These are phyloP conservation scores for Kluyveromyces aestuarii DNA, from an alignment of 805 yeast genomes.

Conservation along the genomic window DNA sequence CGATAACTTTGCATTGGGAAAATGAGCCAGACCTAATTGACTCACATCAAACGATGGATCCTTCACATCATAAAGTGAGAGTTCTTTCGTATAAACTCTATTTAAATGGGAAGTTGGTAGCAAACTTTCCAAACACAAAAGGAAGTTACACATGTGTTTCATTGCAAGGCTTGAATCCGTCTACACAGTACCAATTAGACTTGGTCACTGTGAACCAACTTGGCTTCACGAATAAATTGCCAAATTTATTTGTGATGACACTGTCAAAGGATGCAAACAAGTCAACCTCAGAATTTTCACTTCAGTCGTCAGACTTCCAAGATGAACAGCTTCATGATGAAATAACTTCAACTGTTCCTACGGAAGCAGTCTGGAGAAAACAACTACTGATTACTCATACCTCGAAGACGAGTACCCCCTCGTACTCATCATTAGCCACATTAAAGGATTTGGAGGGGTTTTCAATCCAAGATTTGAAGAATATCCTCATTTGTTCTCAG, in stretches of 20 bases:
- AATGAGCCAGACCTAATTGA: conserved; percentile 18
- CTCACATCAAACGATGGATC: conserved; percentile 8
- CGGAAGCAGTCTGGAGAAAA: conserved; percentile 9
- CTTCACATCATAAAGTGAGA: conserved; percentile 11
- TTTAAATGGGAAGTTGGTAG: conserved; percentile 23
- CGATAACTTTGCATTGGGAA: conserved; percentile 29
- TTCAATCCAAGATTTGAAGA: conserved; percentile 26
- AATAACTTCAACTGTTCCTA: conserved; percentile 3
- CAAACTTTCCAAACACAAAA: conserved; percentile 23
- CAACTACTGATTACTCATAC: conserved; percentile 3
- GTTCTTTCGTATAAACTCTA: conserved; percentile 16
- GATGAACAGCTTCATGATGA: conserved; percentile 1
- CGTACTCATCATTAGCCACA: conserved; percentile 21
- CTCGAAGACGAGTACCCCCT: conserved; percentile 10
- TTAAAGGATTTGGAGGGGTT: conserved; percentile 23
- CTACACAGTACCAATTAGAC: conserved; percentile 25
- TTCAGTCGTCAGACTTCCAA: not conserved
- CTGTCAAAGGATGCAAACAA: conserved; percentile 3
- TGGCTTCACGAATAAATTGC: conserved; percentile 28
- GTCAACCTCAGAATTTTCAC: not conserved
- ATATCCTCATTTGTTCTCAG: conserved; percentile 25
- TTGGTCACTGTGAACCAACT: conserved; percentile 26
- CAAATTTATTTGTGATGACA: conserved; percentile 25
- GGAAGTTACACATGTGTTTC: conserved; percentile 27
- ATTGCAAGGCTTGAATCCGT: conserved; percentile 17